Evolutionary conservation across 129 eudicot species (phyloP).

Genomic region (Rutidosis leptorrhynchoides): DNA sequence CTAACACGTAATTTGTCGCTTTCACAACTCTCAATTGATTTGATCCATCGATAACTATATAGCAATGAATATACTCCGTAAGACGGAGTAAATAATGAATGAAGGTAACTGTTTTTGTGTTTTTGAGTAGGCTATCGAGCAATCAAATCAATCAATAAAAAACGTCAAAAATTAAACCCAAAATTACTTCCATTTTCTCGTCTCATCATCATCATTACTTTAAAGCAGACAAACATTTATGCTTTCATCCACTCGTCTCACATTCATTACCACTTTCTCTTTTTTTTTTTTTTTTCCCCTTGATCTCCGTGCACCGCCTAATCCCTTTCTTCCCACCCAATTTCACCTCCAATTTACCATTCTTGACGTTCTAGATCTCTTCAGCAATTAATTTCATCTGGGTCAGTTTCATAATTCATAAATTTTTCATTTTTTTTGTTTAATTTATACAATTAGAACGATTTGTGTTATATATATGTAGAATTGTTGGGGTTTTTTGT

Average conservation of each 20-base stretch:
- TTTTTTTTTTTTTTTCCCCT: slow-evolving; percentile 18
- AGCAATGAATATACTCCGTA: no score
- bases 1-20: no score
- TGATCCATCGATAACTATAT: not conserved
- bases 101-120: not conserved
- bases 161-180: not conserved
- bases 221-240: slow-evolving; percentile 28
- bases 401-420: slow-evolving; percentile 26
- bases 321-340: slow-evolving; percentile 6
- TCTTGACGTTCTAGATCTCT: slow-evolving; percentile 14
- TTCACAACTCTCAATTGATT: no score
- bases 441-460: no score
- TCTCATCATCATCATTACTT: slow-evolving; percentile 25
- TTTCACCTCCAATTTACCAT: slow-evolving; percentile 14
- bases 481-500: slow-evolving; percentile 11
- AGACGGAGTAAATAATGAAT: no score
- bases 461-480: not conserved
- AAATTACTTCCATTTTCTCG: slow-evolving; percentile 27
- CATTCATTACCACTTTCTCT: slow-evolving; percentile 15
- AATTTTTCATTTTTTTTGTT: slow-evolving; percentile 6
- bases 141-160: slow-evolving; percentile 1
- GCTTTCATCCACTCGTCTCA: slow-evolving; percentile 32
- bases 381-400: slow-evolving; percentile 19
- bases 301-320: slow-evolving; percentile 32
- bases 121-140: not conserved